Evolutionary conservation across 176 grass and related monocot genomes (phyloP).

Genomic region (Eremochloa ophiuroides): DNA sequence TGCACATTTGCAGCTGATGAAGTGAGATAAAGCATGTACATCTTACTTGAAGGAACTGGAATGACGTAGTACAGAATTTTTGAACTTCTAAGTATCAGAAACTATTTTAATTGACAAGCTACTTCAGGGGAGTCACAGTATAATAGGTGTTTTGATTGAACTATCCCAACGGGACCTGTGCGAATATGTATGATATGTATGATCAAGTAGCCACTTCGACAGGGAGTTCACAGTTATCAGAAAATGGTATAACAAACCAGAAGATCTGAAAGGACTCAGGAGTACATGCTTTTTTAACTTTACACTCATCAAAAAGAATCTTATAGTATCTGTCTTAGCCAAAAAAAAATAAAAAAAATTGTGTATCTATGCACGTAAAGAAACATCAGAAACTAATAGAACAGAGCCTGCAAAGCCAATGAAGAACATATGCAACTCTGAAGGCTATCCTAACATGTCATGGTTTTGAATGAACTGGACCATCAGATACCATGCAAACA

Average conservation of each 20-base stretch:
- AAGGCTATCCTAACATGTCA: neutral
- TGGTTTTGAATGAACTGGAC: neutral
- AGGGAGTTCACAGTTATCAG: neutral
- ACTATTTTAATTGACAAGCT: neutral
- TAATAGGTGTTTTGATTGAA: neutral
- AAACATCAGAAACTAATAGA: neutral
- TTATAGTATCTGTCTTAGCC: no score
- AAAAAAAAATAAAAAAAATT: no score
- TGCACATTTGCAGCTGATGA: neutral
- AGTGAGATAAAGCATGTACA: neutral
- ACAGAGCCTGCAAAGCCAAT: neutral
- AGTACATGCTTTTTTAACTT: neutral
- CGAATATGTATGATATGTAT: neutral
- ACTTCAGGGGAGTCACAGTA: no score
- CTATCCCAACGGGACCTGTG: neutral
- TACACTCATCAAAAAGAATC: neutral
- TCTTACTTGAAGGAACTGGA: conserved; percentile 9
- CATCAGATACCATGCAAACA: neutral
- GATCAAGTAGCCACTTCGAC: neutral
- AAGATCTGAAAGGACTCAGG: neutral
- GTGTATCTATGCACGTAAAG: neutral
- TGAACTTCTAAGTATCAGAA: conserved; percentile 1
- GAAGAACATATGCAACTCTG: neutral
- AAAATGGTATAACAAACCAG: no score
- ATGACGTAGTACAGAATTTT: conserved; percentile 20